Evolutionary conservation across 2,329 filamentous ascomycete species (phyloP).

Genomic region (Penicillium italicum): DNA sequence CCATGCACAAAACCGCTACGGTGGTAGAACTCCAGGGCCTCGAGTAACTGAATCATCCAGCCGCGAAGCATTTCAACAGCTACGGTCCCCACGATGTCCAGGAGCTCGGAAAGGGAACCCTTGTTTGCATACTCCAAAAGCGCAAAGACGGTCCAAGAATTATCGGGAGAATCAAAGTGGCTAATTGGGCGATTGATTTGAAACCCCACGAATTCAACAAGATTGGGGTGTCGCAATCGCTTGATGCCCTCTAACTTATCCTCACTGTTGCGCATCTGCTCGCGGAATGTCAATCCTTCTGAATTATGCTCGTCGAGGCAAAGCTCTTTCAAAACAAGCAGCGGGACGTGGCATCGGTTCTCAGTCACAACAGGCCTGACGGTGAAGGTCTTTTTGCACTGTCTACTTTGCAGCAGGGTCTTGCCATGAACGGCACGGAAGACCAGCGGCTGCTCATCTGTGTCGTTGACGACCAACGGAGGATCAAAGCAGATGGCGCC

Average conservation of each 20-base stretch:
- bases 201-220: slow-evolving; percentile 78
- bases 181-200: slow-evolving; percentile 60
- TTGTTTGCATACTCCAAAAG: slow-evolving; percentile 75
- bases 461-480: slow-evolving; percentile 56
- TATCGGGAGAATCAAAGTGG: slow-evolving; percentile 40
- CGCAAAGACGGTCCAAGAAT: slow-evolving; percentile 68
- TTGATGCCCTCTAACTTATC: slow-evolving; percentile 71
- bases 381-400: slow-evolving; percentile 61
- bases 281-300: slow-evolving; percentile 64
- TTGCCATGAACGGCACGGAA: slow-evolving; percentile 72
- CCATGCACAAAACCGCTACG: slow-evolving; percentile 79
- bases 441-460: slow-evolving; percentile 58
- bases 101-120: slow-evolving; percentile 74
- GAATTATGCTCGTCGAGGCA: slow-evolving; percentile 56
- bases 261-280: slow-evolving; percentile 73
- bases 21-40: slow-evolving; percentile 84
- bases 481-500: slow-evolving; percentile 44
- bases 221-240: slow-evolving; percentile 68
- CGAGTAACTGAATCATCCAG: slow-evolving; percentile 88
- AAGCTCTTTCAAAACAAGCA: slow-evolving; percentile 71
- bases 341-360: slow-evolving; percentile 54
- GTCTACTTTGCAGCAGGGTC: slow-evolving; percentile 61
- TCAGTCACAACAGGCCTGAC: slow-evolving; percentile 65
- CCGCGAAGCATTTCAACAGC: slow-evolving; percentile 72
- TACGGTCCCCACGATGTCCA: slow-evolving; percentile 73